Base-by-base conservation (phyloP, 192 early-diverging fungal genomes). In the Rhizophagus prolifer region DNA sequence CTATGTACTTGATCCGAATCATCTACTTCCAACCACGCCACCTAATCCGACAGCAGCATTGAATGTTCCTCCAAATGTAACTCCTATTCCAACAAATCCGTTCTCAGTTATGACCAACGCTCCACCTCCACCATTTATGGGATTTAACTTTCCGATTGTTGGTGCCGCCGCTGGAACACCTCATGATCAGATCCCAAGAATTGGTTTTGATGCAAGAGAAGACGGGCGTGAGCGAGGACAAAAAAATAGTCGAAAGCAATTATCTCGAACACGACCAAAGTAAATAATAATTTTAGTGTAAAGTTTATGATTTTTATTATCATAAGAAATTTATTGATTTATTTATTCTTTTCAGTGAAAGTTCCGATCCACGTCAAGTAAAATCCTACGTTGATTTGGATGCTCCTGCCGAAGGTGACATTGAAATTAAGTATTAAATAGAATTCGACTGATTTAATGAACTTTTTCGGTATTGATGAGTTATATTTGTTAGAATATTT, bases 381-480 rank as follows among this genome's bases (percentile, higher is more conserved):
- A 92, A 92, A 74, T 93, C 90, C 25, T 97, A 97, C 75, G 90
- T 93, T 50, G 95, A 97, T 77, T 81, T 97, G 41, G 95, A 97
- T 83, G 92, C 92, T 58, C 94, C 95, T 6, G 92, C 91, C 26
- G 93, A 92, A 63, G 90, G 88, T 28, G 91, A 90, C 54, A 84
- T 89, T 69, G 91, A 93, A 70, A 78, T 87, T 46, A 87, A 89
- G 65, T 85, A 85, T 66, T 76, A 44, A 38, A 38, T 38, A 76
- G 9, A 38, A 14, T 21, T 16, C 47, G 13, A 50, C 16, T 50
- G 47, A 47, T 47, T n/a, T 50, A 50, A 14, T 50, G 47, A 50
- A 14, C 47, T 1, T 13, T 50, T 50, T 50, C 8, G 0, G 47
- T 50, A 50, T 50, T 50, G 47, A 16, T 16, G 34, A 36, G 47